Conservation (phyloP, 1,139 yeast species). For the Kodamaea plutei region DNA sequence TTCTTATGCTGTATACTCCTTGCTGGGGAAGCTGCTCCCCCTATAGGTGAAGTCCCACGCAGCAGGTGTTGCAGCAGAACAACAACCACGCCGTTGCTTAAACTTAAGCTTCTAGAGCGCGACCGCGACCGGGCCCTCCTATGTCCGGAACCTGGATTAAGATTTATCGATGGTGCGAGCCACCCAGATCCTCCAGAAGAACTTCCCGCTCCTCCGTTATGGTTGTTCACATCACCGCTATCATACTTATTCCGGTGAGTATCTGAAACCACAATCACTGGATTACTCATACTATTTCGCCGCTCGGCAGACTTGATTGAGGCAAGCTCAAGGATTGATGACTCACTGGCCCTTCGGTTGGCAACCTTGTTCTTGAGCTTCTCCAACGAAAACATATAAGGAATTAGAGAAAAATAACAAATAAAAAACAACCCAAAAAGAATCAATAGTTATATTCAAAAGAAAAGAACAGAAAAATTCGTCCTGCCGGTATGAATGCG, state of each 20-base stretch:
- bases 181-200: conserved; percentile 1
- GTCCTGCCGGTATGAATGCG: no score
- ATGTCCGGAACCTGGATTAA: no score
- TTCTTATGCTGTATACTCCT: conserved; percentile 14
- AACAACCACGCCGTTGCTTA: conserved; percentile 9
- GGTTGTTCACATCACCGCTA: no score
- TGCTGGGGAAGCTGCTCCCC: conserved; percentile 5
- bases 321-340: conserved; percentile 10
- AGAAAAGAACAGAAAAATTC: no score
- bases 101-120: conserved; percentile 12
- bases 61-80: conserved; percentile 2
- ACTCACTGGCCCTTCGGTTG: conserved; percentile 14
- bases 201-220: no score
- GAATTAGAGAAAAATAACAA: neutral
- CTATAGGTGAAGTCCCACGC: conserved; percentile 2
- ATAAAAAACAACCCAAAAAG: no score
- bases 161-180: no score
- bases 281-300: conserved; percentile 19
- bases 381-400: conserved; percentile 11
- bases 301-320: conserved; percentile 9
- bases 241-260: conserved; percentile 4
- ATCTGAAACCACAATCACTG: conserved; percentile 20
- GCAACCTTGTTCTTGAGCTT: conserved; percentile 13
- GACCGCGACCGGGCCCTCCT: conserved; percentile 11
- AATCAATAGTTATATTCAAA: no score